A percentile compares a stretch with the other conserved stretches of the same genome.
Conservation (phyloP, 495 filamentous ascomycete species). For the Letharia columbiana region DNA sequence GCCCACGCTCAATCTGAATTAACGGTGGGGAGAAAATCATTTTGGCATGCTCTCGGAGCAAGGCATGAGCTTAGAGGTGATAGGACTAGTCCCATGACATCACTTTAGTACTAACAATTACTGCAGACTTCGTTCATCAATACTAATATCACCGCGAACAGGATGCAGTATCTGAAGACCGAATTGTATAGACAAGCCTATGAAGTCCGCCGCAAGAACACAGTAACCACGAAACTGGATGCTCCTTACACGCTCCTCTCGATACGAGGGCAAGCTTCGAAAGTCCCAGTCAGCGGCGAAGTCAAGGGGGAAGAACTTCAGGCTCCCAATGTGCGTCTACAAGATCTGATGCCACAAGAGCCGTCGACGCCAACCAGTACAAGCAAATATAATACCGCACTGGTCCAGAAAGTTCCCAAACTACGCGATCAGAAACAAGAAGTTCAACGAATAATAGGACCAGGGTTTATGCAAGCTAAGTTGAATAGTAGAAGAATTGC, state of each 20-base stretch:
- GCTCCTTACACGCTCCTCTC: constrained; percentile 12
- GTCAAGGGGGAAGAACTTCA: not conserved
- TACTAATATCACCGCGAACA: not conserved
- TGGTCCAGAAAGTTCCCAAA: not conserved
- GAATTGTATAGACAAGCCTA: not conserved
- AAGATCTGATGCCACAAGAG: not conserved
- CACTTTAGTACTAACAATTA: not conserved
- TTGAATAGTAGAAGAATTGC: not conserved
- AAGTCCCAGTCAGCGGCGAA: not conserved
- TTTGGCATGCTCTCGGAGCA: constrained; percentile 47
- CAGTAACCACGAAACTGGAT: constrained; percentile 12
- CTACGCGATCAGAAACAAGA: not conserved
- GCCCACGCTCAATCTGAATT: not conserved
- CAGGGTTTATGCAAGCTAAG: not conserved
- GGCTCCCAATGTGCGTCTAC: not conserved
- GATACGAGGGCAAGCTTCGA: constrained; percentile 4
- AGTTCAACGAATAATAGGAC: not conserved
- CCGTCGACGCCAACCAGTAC: not conserved
- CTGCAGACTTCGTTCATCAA: constrained; percentile 6
- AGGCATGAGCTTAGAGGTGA: constrained; percentile 34
- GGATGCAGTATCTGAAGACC: not conserved
- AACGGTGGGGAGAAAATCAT: constrained; percentile 27
- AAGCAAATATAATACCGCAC: not conserved
- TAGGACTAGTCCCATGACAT: not conserved
- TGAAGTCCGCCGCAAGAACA: not conserved